Evolutionary conservation across 2,329 filamentous ascomycete species (phyloP).

Genomic region (Karstenula rhodostoma): DNA sequence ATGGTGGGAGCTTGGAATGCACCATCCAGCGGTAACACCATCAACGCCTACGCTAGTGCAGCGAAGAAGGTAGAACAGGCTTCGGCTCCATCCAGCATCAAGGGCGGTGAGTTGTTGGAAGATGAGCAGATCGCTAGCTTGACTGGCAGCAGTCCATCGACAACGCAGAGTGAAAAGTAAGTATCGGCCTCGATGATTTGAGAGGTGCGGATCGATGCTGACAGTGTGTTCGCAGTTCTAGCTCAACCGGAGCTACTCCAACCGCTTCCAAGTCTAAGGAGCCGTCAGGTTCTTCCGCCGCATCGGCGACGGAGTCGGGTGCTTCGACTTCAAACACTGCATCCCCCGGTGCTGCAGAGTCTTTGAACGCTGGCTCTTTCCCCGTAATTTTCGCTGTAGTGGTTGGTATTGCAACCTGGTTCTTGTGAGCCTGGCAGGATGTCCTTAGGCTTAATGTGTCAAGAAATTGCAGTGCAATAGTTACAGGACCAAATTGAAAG

Average conservation of each 20-base stretch:
- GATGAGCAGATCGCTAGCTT: conserved; percentile 26
- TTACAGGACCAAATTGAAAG: too few relatives aligned
- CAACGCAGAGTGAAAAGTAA: conserved; percentile 11
- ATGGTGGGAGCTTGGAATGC: conserved; percentile 34
- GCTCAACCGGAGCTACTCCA: conserved; percentile 2
- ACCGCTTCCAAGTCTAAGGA: background rate
- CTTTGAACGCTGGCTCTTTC: background rate
- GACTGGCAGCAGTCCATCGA: conserved; percentile 1
- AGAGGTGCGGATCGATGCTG: background rate
- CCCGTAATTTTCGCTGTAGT: conserved; percentile 9
- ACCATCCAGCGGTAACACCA: conserved; percentile 18
- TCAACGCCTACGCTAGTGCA: conserved; percentile 14
- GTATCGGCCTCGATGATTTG: background rate
- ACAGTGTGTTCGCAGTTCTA: background rate
- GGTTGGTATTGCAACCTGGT: conserved; percentile 13
- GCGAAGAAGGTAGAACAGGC: conserved; percentile 6
- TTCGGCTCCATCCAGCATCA: conserved; percentile 15
- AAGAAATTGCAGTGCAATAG: background rate
- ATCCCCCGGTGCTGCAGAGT: conserved; percentile 1
- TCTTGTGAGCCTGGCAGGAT: conserved; percentile 8
- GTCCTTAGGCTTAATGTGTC: background rate
- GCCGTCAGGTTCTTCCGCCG: background rate
- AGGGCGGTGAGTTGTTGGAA: conserved; percentile 26
- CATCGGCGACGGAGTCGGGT: background rate
- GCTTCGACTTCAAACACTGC: background rate